Evolutionary conservation across 1,284 basidiomycete species (phyloP), one percentile per base, ranked within the genome.

Genomic region (Rhodotorula sp.): DNA sequence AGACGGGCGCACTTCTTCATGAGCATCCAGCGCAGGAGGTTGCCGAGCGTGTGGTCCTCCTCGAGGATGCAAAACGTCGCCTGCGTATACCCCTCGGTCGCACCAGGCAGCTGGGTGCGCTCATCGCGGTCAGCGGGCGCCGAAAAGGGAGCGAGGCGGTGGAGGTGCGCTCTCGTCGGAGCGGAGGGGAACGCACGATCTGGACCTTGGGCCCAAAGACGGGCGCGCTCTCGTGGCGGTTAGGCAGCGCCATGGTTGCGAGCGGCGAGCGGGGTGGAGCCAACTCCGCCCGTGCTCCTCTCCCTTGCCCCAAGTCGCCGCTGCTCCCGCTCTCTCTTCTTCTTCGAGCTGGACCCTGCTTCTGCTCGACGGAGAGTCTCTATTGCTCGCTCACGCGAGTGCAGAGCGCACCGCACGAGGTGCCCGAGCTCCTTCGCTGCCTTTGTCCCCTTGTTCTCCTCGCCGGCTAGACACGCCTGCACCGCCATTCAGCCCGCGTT

Each of bases 31-130:
- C 96, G 85, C 61, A 99, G 84, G 0, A 93, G 87, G 79, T 99
- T 99, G 27, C 96, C 96, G 39, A 98, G 87, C 0, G 95, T 98
- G 83, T 98, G 95, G 15, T 93, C 91, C 84, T 98, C 96, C 80
- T 97, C 90, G 80, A 90, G 86, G 60, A 98, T 90, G 80, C 91
- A 91, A 83, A 90, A 99, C 1, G 96, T 97, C 29, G 91, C 94
- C 3, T 92, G 89, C 44, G 92, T 91, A 77, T 95, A 85, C 81
- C 96, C 93, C 15, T 55, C 53, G 2, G 62, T 63, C 39, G 53
- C 62, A 8, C 53, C 53, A 19, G 62, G 85, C 27, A 88, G 82
- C 85, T 85, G 66, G 39, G n/a, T 36, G 21, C 4, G 9, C 51
- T 5, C 32, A n/a, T 10, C 19, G 25, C 10, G 32, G 39, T 29